Evolutionary conservation across 2,329 filamentous ascomycete genomes (phyloP).

Genomic region (Aspergillus quadrilineatus): DNA sequence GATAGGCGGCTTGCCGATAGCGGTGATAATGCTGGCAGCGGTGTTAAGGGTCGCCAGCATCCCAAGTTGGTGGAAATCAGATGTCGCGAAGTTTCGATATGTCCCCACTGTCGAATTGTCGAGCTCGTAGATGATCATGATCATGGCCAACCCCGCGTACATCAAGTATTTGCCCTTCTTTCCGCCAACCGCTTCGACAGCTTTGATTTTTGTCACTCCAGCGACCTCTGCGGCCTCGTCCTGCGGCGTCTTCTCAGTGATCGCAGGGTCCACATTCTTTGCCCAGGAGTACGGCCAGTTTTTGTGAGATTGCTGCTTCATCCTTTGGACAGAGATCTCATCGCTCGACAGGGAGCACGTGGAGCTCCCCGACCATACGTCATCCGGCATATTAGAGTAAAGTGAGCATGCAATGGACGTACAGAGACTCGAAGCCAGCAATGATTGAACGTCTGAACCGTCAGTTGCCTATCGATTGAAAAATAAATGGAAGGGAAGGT

Average conservation of each 20-base stretch:
- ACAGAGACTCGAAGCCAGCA: neutral
- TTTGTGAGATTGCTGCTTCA: neutral
- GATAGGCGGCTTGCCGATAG: slow-evolving; percentile 43
- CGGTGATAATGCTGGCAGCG: slow-evolving; percentile 40
- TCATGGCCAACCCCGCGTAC: slow-evolving; percentile 31
- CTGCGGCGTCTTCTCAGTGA: slow-evolving; percentile 6
- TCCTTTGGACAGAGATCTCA: slow-evolving; percentile 6
- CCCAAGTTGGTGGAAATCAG: slow-evolving; percentile 39
- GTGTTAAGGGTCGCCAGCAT: slow-evolving; percentile 38
- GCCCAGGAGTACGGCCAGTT: slow-evolving; percentile 7
- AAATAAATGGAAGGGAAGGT: neutral
- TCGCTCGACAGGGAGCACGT: slow-evolving; percentile 1
- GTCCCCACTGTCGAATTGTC: slow-evolving; percentile 40
- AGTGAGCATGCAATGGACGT: neutral
- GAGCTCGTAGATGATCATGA: slow-evolving; percentile 36
- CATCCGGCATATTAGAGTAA: slow-evolving; percentile 7
- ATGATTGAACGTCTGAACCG: neutral
- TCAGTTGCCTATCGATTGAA: neutral
- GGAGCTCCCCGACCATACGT: slow-evolving; percentile 9
- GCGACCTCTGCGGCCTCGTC: slow-evolving; percentile 13
- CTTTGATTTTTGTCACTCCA: slow-evolving; percentile 31
- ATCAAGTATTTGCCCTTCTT: slow-evolving; percentile 32
- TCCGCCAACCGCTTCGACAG: slow-evolving; percentile 30
- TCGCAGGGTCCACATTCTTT: slow-evolving; percentile 12
- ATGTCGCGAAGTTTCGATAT: slow-evolving; percentile 45